Percentiles rank a stretch among this genome's conserved stretches.
Conservation (phyloP, 345 rosid species). For the Brassica nigra region DNA sequence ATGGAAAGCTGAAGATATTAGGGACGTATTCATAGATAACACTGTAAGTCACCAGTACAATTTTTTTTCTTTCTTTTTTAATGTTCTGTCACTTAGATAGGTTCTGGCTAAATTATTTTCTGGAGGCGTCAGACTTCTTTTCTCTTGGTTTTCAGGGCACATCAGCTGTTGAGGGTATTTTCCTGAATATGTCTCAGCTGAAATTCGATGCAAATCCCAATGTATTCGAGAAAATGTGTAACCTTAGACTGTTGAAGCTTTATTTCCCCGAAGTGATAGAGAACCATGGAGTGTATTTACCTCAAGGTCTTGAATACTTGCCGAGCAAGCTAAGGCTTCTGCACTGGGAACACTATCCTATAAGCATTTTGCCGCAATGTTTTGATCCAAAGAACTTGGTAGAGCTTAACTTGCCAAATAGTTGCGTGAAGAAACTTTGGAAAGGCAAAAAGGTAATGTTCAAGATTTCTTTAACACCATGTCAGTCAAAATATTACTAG, state of each 20-base stretch:
- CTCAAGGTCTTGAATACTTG: conserved; percentile 22
- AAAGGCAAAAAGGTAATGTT: conserved; percentile 24
- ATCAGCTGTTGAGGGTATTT: conserved; percentile 36
- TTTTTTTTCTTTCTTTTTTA: not conserved
- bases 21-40: conserved; percentile 6
- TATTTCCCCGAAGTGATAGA: not conserved
- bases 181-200: conserved; percentile 17
- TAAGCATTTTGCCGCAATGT: conserved; percentile 31
- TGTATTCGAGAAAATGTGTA: conserved; percentile 30
- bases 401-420: conserved; percentile 25
- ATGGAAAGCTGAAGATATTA: conserved; percentile 16
- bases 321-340: conserved; percentile 34
- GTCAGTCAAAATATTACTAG: too few species aligned
- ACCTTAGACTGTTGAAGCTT: conserved; percentile 30
- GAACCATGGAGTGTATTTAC: not conserved
- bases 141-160: conserved; percentile 39
- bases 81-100: not conserved
- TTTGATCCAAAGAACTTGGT: conserved; percentile 34
- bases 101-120: not conserved
- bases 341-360: conserved; percentile 36
- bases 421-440: conserved; percentile 35
- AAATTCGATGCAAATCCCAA: not conserved
- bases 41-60: conserved; percentile 18
- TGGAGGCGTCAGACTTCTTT: not conserved
- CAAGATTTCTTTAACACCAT: not conserved